Conservation (phyloP, 345 rosid genomes). For the Gossypium herbaceum region DNA sequence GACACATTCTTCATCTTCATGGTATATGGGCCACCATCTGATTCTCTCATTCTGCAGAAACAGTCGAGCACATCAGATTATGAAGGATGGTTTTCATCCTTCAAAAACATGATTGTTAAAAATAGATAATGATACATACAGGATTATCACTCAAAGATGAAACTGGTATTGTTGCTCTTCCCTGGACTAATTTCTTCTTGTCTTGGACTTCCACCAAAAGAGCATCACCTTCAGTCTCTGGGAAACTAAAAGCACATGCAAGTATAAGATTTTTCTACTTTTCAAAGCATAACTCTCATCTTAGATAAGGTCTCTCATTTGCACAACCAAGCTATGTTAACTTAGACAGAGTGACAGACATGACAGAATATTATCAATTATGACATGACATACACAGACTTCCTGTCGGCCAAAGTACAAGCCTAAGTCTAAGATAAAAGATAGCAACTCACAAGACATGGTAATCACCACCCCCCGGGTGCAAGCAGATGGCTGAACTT, state of each 20-base stretch:
- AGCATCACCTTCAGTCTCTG: slow-evolving; percentile 79
- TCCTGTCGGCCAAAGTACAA: neutral
- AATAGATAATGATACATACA: slow-evolving; percentile 42
- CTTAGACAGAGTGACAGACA: slow-evolving; percentile 4
- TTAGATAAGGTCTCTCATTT: neutral
- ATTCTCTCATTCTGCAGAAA: slow-evolving; percentile 65
- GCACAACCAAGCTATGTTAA: slow-evolving; percentile 4
- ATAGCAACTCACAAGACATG: slow-evolving; percentile 74
- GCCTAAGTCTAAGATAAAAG: neutral
- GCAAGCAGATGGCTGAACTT: slow-evolving; percentile 61
- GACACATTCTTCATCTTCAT: slow-evolving; percentile 88
- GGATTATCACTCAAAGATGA: slow-evolving; percentile 66
- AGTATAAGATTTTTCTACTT: slow-evolving; percentile 21
- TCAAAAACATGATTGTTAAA: slow-evolving; percentile 12
- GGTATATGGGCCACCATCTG: slow-evolving; percentile 87
- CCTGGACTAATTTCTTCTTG: slow-evolving; percentile 60
- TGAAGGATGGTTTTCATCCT: neutral
- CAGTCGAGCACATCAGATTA: slow-evolving; percentile 7
- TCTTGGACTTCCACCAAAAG: slow-evolving; percentile 82
- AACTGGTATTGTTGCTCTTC: slow-evolving; percentile 64
- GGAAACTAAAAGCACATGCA: slow-evolving; percentile 51
- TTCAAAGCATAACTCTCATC: slow-evolving; percentile 2
- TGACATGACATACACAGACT: neutral
- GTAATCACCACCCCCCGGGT: slow-evolving; percentile 80
- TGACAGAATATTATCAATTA: neutral